Evolutionary conservation across 495 filamentous ascomycete genomes (phyloP), one percentile per base, ranked within the genome.

Genomic region (Hypoxylon perforatum): DNA sequence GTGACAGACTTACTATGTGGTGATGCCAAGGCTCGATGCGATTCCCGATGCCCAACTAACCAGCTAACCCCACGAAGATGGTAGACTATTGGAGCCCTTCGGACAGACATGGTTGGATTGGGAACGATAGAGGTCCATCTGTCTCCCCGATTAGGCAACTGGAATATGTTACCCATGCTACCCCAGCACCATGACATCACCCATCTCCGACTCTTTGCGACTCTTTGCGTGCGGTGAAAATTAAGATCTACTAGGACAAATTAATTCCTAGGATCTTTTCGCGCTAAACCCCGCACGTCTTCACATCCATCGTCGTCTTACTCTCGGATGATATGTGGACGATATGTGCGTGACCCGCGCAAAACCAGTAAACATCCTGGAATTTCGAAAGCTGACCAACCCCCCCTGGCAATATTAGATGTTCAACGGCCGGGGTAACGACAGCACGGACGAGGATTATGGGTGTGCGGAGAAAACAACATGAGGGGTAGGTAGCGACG

Each of bases 321-420:
- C 15, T 52, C 56, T 46, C 55, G 33, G 25, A 28, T n/a, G n/a
- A n/a, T n/a, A n/a, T n/a, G n/a, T n/a, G 33, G 33, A 42, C 30
- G 47, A 22, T 56, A 66, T 53, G 67, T 65, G 62, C 67, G 67
- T 70, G 67, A 70, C 67, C 62, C 42, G 53, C 47, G 30, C 21
- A 35, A 58, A 66, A 66, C 67, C 67, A 66, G 62, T 63, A 54
- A 62, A 36, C 58, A 70, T 53, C 67, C 57, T 19, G 17, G 62
- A 61, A 65, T 42, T 10, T 25, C 25, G 33, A 54, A 48, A 66
- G 61, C 61, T 66, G 67, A 58, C 67, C 56, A 64, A 39, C 23
- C 41, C 61, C 45, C 61, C 62, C 25, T 28, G 7, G 50, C 39
- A 41, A 46, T 61, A 61, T 65, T 57, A 10, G 50, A 51, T 33